Evolutionary conservation across 139 green algal genomes (phyloP), one percentile per base, ranked within the genome.

Genomic region (Desmodesmus armatus): DNA sequence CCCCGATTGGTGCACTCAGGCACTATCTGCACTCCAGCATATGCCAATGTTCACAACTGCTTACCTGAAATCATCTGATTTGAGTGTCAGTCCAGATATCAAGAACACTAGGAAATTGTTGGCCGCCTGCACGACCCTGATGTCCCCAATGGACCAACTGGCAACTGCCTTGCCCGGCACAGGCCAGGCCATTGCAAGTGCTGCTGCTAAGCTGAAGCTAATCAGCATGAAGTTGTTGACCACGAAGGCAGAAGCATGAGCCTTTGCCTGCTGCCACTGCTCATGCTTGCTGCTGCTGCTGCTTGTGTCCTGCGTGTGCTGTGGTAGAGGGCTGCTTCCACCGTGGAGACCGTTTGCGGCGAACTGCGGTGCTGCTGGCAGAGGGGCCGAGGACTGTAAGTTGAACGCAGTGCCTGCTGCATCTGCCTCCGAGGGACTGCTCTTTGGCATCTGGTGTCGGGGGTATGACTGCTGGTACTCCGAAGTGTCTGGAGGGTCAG

Each of bases 61-160:
- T 39, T 35, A 82, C 76, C 76, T 89, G 58, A 90, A 76, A 31
- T 94, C 88, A 35, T 90, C 67, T 0, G 91, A 95, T 13, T 92
- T 92, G 3, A 96, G 89, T n/a, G 77, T 84, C 4, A 94, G 76
- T 47, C 93, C 93, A 1, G 78, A 90, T 40, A 96, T 92, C 7
- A 96, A 72, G 78, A 93, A 93, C 41, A 93, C 88, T 19, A 89
- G 83, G 40, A 75, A 76, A 35, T 91, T 89, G 79, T 87, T 85
- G 41, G 91, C 17, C 21, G 88, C 87, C 55, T 90, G 87, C 3
- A 87, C 63, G 2, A 87, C 23, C 25, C 72, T 49, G 5, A 87
- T 33, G 70, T 80, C 82, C 7, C 13, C 67, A 17, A 80, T n/a
- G 49, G 66, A 39, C 43, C 40, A 73, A 35, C 39, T 70, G 0